Base-by-base conservation (phyloP, 495 filamentous ascomycete species). In the Hypoxylon lienhwacheense region DNA sequence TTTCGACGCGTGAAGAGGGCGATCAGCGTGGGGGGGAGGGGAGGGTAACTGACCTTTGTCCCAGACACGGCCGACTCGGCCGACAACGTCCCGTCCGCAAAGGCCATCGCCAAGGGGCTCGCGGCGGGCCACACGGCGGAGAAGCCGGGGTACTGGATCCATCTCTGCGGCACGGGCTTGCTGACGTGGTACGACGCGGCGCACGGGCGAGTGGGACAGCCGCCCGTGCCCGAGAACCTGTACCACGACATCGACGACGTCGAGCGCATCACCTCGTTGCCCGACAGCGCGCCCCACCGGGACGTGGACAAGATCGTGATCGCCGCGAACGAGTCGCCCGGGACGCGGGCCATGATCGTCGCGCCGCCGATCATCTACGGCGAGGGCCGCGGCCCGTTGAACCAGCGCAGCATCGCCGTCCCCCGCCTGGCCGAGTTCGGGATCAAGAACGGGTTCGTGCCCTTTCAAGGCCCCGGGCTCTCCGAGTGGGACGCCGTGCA, bases 341-440 rank as follows among this genome's bases (percentile, higher is more conserved):
- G 66, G 28, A 75, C 86, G 7, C 82, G 80, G 63, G 85, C 84
- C 0, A 86, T 89, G 1, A 82, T 95, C 64, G 77, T 93, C 16
- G 88, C 82, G 52, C 88, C 90, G 4, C 87, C 89, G 1, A 81
- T 79, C 4, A 93, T 95, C 65, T 92, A 91, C 64, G 90, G 88
- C 5, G 19, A 29, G 0, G 90, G 88, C 19, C 81, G 86, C 24
- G 87, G 90, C 0, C 77, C 88, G 1, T 78, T 74, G 33, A 93
- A 92, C 64, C 71, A 76, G 59, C 76, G 80, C 61, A 87, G 83
- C 53, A 66, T 79, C 42, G 88, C 93, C 61, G 78, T 85, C 0
- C 84, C 85, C 41, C 63, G 66, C 34, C 66, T 93, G 14, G 69
- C 76, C n/a, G 62, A 72, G 2, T 66, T 65, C 7, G 82, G 82